Conservation (phyloP, 164 flowering plant genomes). For the Dillenia suffruticosa region DNA sequence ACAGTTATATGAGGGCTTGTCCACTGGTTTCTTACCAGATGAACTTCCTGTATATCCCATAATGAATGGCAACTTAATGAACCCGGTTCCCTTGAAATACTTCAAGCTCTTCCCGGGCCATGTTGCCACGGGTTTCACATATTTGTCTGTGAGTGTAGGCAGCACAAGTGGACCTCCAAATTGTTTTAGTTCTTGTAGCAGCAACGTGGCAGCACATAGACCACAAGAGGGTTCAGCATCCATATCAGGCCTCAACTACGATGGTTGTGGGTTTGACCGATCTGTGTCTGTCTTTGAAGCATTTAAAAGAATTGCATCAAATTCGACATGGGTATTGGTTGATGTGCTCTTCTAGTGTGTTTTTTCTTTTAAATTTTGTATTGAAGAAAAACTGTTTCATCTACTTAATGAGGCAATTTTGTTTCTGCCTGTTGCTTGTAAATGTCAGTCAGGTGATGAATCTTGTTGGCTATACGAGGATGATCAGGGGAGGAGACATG, state of each 20-base stretch:
- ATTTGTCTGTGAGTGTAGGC: constrained; percentile 19
- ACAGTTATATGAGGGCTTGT: constrained; percentile 81
- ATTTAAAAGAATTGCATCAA: constrained; percentile 5
- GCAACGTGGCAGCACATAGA: constrained; percentile 8
- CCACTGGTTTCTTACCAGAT: constrained; percentile 79
- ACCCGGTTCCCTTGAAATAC: constrained; percentile 77
- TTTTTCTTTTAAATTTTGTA: background rate
- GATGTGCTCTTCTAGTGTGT: background rate
- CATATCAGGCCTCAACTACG: constrained; percentile 10
- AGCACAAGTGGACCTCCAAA: constrained; percentile 12
- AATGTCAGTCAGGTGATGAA: constrained; percentile 49
- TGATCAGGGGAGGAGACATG: constrained; percentile 53
- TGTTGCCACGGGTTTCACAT: constrained; percentile 71
- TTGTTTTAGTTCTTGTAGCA: constrained; percentile 7
- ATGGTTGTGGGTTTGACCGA: constrained; percentile 7
- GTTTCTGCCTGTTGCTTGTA: background rate
- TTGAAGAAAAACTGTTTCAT: background rate
- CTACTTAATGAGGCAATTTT: background rate
- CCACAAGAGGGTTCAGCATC: constrained; percentile 14
- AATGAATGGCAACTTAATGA: constrained; percentile 46
- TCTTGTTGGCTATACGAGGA: constrained; percentile 74
- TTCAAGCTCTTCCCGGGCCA: constrained; percentile 82
- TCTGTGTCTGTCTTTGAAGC: constrained; percentile 10
- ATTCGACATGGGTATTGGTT: constrained; percentile 18
- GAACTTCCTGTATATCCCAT: constrained; percentile 92